These are phyloP conservation scores for Neocatenulostroma microsporum DNA, from an alignment of 2,329 filamentous ascomycete species.

Conservation along the genomic window DNA sequence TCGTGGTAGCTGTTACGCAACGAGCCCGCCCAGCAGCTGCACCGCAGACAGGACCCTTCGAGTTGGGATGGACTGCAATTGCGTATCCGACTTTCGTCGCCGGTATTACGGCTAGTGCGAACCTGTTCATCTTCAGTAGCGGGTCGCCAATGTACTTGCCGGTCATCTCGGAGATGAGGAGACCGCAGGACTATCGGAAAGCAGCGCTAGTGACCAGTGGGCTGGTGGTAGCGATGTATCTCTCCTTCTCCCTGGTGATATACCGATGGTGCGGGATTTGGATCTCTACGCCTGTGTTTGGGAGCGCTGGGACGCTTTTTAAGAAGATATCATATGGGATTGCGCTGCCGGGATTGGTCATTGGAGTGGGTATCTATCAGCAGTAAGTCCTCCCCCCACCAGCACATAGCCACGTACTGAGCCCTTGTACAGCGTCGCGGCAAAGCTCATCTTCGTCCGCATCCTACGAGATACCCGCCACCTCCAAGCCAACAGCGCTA, in stretches of 20 bases:
- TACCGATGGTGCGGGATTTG: slow-evolving; percentile 55
- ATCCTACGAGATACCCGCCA: slow-evolving; percentile 45
- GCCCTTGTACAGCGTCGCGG: slow-evolving; percentile 28
- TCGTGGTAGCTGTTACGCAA: slow-evolving; percentile 46
- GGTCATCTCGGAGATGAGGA: slow-evolving; percentile 57
- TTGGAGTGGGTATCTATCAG: slow-evolving; percentile 39
- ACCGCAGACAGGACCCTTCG: slow-evolving; percentile 49
- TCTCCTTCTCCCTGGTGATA: slow-evolving; percentile 51
- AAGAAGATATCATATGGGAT: slow-evolving; percentile 57
- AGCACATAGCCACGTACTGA: not conserved
- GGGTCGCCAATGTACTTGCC: slow-evolving; percentile 54
- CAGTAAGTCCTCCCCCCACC: slow-evolving; percentile 23
- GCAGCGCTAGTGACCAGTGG: slow-evolving; percentile 50
- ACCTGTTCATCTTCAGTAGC: slow-evolving; percentile 51
- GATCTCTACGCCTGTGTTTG: slow-evolving; percentile 54
- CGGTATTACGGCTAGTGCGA: slow-evolving; percentile 49
- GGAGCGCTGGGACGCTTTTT: slow-evolving; percentile 50
- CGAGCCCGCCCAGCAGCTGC: slow-evolving; percentile 52
- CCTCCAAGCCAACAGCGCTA: slow-evolving; percentile 40
- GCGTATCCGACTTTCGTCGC: slow-evolving; percentile 49
- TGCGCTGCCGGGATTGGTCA: slow-evolving; percentile 46
- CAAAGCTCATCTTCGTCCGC: slow-evolving; percentile 50
- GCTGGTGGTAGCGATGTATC: slow-evolving; percentile 48
- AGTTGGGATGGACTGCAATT: slow-evolving; percentile 51
- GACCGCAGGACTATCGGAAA: slow-evolving; percentile 51